Evolutionary conservation across 2,329 filamentous ascomycete genomes (phyloP), one percentile per base, ranked within the genome.

Genomic region (Ascocoryne sarcoides): DNA sequence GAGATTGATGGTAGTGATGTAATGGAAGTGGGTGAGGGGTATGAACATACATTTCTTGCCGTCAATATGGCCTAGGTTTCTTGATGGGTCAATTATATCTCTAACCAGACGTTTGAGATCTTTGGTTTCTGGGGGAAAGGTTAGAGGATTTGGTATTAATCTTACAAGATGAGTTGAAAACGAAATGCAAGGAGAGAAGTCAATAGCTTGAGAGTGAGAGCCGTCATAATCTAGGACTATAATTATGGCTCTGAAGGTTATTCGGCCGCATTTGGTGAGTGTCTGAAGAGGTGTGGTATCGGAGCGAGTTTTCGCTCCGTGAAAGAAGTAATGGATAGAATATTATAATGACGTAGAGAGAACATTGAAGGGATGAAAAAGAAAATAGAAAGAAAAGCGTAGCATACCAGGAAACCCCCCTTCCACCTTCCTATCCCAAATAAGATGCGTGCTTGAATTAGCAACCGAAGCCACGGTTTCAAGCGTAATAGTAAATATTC

Each of bases 361-460:
- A n/a, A n/a, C n/a, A 26, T 26, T 26, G 21, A 32, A n/a, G 31
- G 12, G 10, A 32, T 34, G 4, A n/a, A n/a, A 17, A 12, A 18
- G 7, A 16, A 39, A 17, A 15, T 38, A 59, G n/a, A n/a, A n/a
- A n/a, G n/a, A n/a, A n/a, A n/a, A n/a, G n/a, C n/a, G n/a, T n/a
- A n/a, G n/a, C 49, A 44, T 66, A 75, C 75, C 75, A 45, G 90
- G 92, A 63, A 98, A 98, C 0, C 92, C 89, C 20, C 85, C 85
- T 57, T 95, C 82, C 3, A 64, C 59, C 60, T 88, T 93, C 46
- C 92, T 75, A 67, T 96, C 87, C 92, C 92, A 98, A 21, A 96
- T 67, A 2, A 82, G 57, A 20, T 70, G 74, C 41, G 73, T 67
- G n/a, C n/a, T n/a, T n/a, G n/a, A n/a, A n/a, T n/a, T n/a, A n/a